A percentile compares a stretch with the other conserved stretches of the same genome.
Evolutionary conservation across 2,329 filamentous ascomycete genomes (phyloP).

Genomic region (Hymenoscyphus infarciens): DNA sequence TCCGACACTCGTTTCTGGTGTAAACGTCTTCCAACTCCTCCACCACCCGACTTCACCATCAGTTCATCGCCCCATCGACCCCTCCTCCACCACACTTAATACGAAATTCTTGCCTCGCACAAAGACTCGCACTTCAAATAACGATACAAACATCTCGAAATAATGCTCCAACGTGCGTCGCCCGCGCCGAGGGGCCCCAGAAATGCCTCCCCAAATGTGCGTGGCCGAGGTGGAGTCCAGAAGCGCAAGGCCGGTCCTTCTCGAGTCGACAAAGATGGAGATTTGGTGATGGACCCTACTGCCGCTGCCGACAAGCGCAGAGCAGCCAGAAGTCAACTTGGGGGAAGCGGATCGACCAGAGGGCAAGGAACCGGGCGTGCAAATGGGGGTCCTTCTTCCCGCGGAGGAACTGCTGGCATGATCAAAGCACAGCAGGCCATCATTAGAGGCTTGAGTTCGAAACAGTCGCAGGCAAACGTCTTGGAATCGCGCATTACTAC

Average conservation of each 20-base stretch:
- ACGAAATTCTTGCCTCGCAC: not conserved
- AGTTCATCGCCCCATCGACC: not conserved
- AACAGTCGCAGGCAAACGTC: conserved; percentile 28
- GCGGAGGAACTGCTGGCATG: conserved; percentile 34
- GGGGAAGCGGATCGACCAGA: conserved; percentile 16
- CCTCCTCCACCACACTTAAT: conserved; percentile 4
- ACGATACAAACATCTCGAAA: not conserved
- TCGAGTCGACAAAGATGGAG: conserved; percentile 57
- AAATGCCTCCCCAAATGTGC: conserved; percentile 29
- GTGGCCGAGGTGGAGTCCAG: conserved; percentile 45
- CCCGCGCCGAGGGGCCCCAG: conserved; percentile 30
- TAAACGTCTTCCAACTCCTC: not conserved
- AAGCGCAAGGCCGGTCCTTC: conserved; percentile 42
- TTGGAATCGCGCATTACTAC: conserved; percentile 29
- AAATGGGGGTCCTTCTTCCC: conserved; percentile 28
- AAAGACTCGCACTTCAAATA: not conserved
- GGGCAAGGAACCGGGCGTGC: conserved; percentile 33
- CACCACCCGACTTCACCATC: not conserved
- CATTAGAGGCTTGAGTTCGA: conserved; percentile 39
- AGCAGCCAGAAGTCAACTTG: conserved; percentile 29
- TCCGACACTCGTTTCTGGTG: not conserved
- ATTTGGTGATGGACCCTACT: conserved; percentile 54
- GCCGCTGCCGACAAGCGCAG: conserved; percentile 28
- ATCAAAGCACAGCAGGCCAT: conserved; percentile 30
- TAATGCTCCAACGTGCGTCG: conserved; percentile 21